These are phyloP conservation scores for Paspalum notatum DNA, from an alignment of 176 grass and related monocot genomes.

Conservation along the genomic window DNA sequence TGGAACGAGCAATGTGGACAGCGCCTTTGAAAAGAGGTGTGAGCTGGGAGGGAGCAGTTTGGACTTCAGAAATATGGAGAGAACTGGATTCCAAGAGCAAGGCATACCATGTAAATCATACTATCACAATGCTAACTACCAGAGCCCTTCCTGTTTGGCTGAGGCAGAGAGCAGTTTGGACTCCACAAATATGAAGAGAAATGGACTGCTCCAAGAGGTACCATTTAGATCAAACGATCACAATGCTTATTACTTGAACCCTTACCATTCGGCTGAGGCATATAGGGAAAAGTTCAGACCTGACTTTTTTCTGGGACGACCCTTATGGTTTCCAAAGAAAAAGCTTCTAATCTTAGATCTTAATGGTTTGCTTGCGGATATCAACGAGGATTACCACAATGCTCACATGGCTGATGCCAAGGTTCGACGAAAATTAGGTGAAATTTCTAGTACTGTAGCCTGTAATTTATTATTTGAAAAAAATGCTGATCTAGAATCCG, in stretches of 20 bases:
- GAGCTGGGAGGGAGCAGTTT: constrained; percentile 24
- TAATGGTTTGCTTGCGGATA: constrained; percentile 94
- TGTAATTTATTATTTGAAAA: constrained; percentile 35
- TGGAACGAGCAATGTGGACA: background rate
- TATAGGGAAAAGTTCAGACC: constrained; percentile 39
- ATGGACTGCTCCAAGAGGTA: constrained; percentile 20
- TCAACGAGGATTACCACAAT: constrained; percentile 57
- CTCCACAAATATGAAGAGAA: constrained; percentile 22
- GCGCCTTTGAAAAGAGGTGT: constrained; percentile 24
- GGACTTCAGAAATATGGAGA: constrained; percentile 18
- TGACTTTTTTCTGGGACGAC: constrained; percentile 16
- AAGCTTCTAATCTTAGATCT: constrained; percentile 97
- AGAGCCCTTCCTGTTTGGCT: constrained; percentile 7
- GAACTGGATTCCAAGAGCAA: constrained; percentile 34
- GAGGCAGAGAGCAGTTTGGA: constrained; percentile 17
- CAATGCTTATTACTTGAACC: constrained; percentile 11
- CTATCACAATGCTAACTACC: background rate
- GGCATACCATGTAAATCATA: constrained; percentile 8
- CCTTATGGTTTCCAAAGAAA: constrained; percentile 47
- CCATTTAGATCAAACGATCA: constrained; percentile 1
- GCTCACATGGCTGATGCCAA: constrained; percentile 65
- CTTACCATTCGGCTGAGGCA: constrained; percentile 25
- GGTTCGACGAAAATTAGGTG: constrained; percentile 80
- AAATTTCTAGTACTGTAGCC: constrained; percentile 30
- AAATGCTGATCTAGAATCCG: constrained; percentile 9